Evolutionary conservation across 2,329 filamentous ascomycete genomes (phyloP), one percentile per base, ranked within the genome.

Genomic region (Hysterium pulicare): DNA sequence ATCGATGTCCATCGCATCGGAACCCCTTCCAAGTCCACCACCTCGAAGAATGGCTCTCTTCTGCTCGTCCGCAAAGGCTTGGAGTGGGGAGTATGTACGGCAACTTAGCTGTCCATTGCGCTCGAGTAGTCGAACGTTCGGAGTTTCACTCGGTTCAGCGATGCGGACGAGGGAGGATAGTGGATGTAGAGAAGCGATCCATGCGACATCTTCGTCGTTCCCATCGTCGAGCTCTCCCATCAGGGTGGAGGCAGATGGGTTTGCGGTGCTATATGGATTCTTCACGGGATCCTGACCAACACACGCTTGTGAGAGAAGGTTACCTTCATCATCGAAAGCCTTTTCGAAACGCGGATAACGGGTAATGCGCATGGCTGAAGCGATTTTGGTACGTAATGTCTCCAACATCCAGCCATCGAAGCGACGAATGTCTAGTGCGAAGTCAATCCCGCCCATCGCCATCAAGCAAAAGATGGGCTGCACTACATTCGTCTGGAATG

Each of bases 391-490:
- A 17, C 42, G 30, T 15, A 53, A 23, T 3, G 46, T 51, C 23
- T 49, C 48, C 21, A 55, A 40, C 11, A 53, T 35, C 44, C 44
- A 48, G 22, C 52, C 52, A 33, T 55, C 52, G 26, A 42, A 49
- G 32, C 38, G 36, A 13, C 38, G 31, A 17, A 41, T 32, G 41
- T 53, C 46, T 11, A 45, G 44, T 8, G 44, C 36, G 11, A 38
- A 23, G 15, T 32, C 35, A 15, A 36, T 33, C 5, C 47, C 44
- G 22, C 46, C 49, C 24, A 51, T 48, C 15, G 35, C 33, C 16
- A 44, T 39, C 11, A 51, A 42, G n/a, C 33, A 35, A 8, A 45
- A 33, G 7, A 50, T 36, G 1, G 50, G 50, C 9, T 35, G 38
- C 20, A 42, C n/a, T 38, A 54, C 45, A 33, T 54, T 49, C 16